These are phyloP conservation scores for Orbilia oligospora DNA, from an alignment of 2,329 filamentous ascomycete species.

Conservation along the genomic window DNA sequence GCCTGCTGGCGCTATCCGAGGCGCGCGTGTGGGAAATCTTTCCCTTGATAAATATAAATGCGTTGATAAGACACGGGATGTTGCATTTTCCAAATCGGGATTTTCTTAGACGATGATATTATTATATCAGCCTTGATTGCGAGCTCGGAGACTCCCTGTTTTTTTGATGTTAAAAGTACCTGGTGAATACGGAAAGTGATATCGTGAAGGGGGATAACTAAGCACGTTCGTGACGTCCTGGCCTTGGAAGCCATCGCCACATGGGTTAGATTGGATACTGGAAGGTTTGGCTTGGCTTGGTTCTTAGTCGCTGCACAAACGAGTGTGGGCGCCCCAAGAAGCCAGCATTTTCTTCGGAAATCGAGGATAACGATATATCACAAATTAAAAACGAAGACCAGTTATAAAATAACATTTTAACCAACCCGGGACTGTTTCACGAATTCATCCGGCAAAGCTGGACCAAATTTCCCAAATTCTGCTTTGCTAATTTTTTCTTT, in stretches of 20 bases:
- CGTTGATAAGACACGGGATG: slow-evolving; percentile 18
- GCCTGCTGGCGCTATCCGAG: not conserved
- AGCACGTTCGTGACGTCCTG: slow-evolving; percentile 6
- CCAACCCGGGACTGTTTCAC: slow-evolving; percentile 38
- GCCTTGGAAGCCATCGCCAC: not conserved
- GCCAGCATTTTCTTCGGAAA: slow-evolving; percentile 6
- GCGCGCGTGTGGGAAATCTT: not conserved
- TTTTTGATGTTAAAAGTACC: slow-evolving; percentile 11
- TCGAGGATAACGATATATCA: slow-evolving; percentile 10
- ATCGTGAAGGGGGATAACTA: slow-evolving; percentile 14
- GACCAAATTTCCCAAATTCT: slow-evolving; percentile 5
- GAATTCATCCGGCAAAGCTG: slow-evolving; percentile 42
- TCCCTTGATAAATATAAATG: not conserved
- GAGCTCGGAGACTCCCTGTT: slow-evolving; percentile 9
- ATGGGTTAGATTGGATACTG: slow-evolving; percentile 25
- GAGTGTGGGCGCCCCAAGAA: not conserved
- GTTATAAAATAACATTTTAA: not conserved
- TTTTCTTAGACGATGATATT: not conserved
- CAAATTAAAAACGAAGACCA: slow-evolving; percentile 5
- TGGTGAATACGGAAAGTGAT: slow-evolving; percentile 39
- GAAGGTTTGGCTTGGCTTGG: slow-evolving; percentile 3
- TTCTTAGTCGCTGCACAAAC: not conserved
- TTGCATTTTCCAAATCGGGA: slow-evolving; percentile 11
- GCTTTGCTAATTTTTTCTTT: not conserved
- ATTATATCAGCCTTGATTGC: not conserved